Conservation (phyloP, 768 basidiomycete genomes). For the Hygrophoropsis aurantiaca region DNA sequence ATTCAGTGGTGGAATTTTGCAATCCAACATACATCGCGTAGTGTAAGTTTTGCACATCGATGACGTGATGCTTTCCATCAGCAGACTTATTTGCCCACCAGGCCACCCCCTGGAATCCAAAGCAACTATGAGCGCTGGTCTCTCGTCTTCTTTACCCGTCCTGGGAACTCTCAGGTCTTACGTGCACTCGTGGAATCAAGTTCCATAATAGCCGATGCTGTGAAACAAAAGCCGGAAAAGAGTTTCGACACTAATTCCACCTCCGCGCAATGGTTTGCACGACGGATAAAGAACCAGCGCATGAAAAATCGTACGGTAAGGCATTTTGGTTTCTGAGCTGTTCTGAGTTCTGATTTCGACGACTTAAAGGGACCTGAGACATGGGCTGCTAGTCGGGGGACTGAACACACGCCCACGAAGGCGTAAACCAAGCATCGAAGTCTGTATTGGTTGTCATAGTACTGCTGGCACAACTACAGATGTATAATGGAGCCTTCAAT, state of each 20-base stretch:
- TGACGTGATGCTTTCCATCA: neutral
- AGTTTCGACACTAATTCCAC: constrained; percentile 37
- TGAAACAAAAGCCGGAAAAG: constrained; percentile 35
- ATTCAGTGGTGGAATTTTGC: constrained; percentile 67
- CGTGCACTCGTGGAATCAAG: constrained; percentile 54
- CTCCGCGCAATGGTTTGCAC: constrained; percentile 40
- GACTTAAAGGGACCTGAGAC: constrained; percentile 27
- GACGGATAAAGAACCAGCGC: constrained; percentile 40
- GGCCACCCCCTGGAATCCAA: constrained; percentile 60
- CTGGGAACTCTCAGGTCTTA: constrained; percentile 51
- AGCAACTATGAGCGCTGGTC: constrained; percentile 58
- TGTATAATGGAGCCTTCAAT: too few relatives aligned
- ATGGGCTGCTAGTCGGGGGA: constrained; percentile 29
- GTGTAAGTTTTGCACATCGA: constrained; percentile 37
- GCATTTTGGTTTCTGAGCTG: neutral
- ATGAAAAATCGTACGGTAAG: constrained; percentile 43
- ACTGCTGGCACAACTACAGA: too few relatives aligned
- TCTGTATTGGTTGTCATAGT: too few relatives aligned
- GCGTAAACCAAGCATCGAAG: too few relatives aligned
- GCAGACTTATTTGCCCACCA: too few relatives aligned
- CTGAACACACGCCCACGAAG: constrained; percentile 24
- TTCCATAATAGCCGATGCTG: constrained; percentile 45
- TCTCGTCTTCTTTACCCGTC: constrained; percentile 67
- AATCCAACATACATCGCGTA: constrained; percentile 67
- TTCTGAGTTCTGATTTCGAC: neutral